Conservation (phyloP, 306 rosid species). For the Fragaria vesca region DNA sequence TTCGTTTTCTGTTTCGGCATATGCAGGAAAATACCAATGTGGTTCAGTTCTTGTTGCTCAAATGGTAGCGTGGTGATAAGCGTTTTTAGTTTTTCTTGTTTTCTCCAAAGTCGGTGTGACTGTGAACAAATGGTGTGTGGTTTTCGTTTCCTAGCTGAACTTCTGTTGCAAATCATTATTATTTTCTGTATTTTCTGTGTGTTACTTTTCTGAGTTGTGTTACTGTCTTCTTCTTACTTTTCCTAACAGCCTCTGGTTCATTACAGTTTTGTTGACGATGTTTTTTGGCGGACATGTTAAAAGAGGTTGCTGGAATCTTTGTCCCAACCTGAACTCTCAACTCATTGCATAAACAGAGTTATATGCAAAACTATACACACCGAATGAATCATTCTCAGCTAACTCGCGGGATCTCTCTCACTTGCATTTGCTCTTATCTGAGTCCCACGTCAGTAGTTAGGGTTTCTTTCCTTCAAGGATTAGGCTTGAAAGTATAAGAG, state of each 20-base stretch:
- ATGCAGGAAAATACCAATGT: conserved; percentile 13
- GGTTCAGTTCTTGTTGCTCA: too few species aligned
- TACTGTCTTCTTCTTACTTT: conserved; percentile 19
- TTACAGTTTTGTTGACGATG: conserved; percentile 8
- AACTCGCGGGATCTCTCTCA: not conserved
- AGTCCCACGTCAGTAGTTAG: not conserved
- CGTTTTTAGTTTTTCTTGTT: not conserved
- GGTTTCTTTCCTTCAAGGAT: not conserved
- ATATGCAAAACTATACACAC: not conserved
- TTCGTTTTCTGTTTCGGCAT: not conserved
- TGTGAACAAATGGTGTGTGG: conserved; percentile 18
- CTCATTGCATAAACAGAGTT: not conserved
- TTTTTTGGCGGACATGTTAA: not conserved
- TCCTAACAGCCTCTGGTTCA: conserved; percentile 20
- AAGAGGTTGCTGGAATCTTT: not conserved
- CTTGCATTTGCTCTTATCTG: not conserved
- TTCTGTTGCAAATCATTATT: conserved; percentile 22
- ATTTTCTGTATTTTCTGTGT: not conserved
- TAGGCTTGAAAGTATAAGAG: not conserved
- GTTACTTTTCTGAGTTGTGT: not conserved
- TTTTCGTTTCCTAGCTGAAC: conserved; percentile 7
- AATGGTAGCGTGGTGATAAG: conserved; percentile 3
- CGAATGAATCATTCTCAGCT: not conserved
- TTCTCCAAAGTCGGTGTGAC: not conserved
- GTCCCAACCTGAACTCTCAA: not conserved